Evolutionary conservation across 352 stramenopile species (phyloP).

Genomic region (Phytophthora kernoviae): DNA sequence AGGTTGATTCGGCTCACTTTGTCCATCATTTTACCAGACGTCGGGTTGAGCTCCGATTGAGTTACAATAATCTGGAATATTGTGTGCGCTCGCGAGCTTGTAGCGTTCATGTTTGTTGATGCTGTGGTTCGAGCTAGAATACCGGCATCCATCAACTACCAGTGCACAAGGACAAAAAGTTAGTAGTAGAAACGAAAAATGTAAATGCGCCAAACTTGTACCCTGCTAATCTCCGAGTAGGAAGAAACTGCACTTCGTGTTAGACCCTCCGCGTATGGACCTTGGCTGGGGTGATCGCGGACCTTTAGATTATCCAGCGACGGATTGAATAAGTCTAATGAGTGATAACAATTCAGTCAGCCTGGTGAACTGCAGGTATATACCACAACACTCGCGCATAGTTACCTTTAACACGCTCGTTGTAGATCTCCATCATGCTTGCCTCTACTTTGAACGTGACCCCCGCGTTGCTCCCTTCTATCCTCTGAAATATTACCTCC

Average conservation of each 20-base stretch:
- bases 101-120: conserved; percentile 89
- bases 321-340: conserved; percentile 83
- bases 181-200: neutral
- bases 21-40: conserved; percentile 78
- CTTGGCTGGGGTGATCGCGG: conserved; percentile 84
- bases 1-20: conserved; percentile 89
- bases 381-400: neutral
- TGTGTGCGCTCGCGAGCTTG: conserved; percentile 80
- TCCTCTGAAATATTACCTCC: conserved; percentile 85
- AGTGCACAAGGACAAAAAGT: neutral
- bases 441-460: conserved; percentile 88
- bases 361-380: neutral
- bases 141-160: conserved; percentile 82
- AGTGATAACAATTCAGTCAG: conserved; percentile 1
- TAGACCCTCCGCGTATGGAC: conserved; percentile 82
- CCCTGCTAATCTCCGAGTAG: conserved; percentile 80
- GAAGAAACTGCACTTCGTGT: conserved; percentile 81
- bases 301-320: conserved; percentile 87
- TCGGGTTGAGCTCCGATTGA: conserved; percentile 72
- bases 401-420: conserved; percentile 84
- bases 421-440: conserved; percentile 93
- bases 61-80: conserved; percentile 89
- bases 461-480: conserved; percentile 46
- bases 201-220: no score
- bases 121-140: conserved; percentile 84